Evolutionary conservation across 2,329 filamentous ascomycete genomes (phyloP).

Genomic region (Remersonia thermophila): DNA sequence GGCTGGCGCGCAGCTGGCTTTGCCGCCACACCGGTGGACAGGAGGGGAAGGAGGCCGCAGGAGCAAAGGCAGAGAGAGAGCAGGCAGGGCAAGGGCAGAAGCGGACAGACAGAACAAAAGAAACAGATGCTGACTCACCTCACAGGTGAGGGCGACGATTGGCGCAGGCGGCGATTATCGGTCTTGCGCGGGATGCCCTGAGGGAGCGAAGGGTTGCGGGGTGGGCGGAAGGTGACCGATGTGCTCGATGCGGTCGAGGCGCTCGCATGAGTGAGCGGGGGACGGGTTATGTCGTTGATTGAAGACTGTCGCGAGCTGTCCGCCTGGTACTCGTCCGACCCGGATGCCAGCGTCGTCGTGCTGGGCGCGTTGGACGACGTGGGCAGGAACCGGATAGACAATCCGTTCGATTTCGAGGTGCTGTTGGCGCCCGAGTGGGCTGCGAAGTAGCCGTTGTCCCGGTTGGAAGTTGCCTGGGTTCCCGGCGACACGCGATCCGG

Average conservation of each 20-base stretch:
- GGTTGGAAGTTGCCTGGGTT: constrained; percentile 13
- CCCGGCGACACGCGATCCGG: constrained; percentile 31
- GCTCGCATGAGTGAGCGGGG: constrained; percentile 6
- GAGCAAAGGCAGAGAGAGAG: not conserved
- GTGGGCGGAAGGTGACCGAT: constrained; percentile 35
- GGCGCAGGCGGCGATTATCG: constrained; percentile 29
- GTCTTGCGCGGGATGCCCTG: constrained; percentile 36
- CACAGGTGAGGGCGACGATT: constrained; percentile 35
- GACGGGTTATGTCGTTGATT: constrained; percentile 24
- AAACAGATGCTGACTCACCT: constrained; percentile 28
- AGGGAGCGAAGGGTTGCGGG: constrained; percentile 32
- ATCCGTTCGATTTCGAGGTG: constrained; percentile 3
- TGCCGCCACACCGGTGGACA: too few species aligned
- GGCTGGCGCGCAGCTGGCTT: too few species aligned
- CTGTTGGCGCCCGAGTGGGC: constrained; percentile 3
- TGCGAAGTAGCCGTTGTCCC: not conserved
- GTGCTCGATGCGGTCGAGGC: constrained; percentile 36
- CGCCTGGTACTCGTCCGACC: constrained; percentile 8
- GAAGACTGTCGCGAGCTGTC: constrained; percentile 15
- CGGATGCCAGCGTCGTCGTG: constrained; percentile 16
- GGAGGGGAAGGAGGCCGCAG: not conserved
- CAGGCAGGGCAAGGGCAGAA: not conserved
- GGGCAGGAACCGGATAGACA: constrained; percentile 4
- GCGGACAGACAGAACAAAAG: constrained; percentile 1
- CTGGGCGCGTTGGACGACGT: constrained; percentile 14